Evolutionary conservation across 2,329 filamentous ascomycete species (phyloP), one percentile per base, ranked within the genome.

Genomic region (Ascochyta fabae): DNA sequence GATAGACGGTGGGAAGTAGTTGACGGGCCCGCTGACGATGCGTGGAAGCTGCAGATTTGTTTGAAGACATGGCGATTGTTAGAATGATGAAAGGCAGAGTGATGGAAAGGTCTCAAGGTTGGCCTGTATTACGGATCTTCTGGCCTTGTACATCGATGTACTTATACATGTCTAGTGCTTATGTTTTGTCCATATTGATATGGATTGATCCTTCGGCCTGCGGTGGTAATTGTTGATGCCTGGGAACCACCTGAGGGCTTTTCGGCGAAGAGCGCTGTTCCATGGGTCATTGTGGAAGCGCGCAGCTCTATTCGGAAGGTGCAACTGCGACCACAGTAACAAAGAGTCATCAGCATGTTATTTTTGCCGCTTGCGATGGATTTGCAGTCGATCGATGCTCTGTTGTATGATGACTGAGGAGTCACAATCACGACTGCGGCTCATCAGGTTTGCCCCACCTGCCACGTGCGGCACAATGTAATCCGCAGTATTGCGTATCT

Each of bases 21-120:
- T 77, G 67, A 41, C 78, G 70, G 40, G 79, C 67, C 52, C 75
- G 67, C 49, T 70, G 68, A 26, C 74, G 73, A 23, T 61, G 58
- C 12, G 52, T 49, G 9, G 55, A 38, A 3, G 47, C 39, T 4
- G 51, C 5, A 5, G 58, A 34, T n/a, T 24, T 7, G 2, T 43
- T 44, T 2, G 53, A 35, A 51, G 59, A 40, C 64, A 67, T 66
- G n/a, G 15, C 35, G 23, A 24, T 48, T 2, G 9, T 44, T 29
- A 12, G 16, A 16, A 36, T n/a, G 34, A 31, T 16, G 12, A 4
- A 26, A 31, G 16, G 24, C 1, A 10, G 6, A 6, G n/a, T 15
- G 22, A 15, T 24, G 22, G 22, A 26, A 41, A 10, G 12, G 3
- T 3, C 1, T 15, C 3, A 29, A 15, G 13, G n/a, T 9, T 13